Evolutionary conservation across 306 rosid genomes (phyloP), one percentile per base, ranked within the genome.

Genomic region (Purshia tridentata): DNA sequence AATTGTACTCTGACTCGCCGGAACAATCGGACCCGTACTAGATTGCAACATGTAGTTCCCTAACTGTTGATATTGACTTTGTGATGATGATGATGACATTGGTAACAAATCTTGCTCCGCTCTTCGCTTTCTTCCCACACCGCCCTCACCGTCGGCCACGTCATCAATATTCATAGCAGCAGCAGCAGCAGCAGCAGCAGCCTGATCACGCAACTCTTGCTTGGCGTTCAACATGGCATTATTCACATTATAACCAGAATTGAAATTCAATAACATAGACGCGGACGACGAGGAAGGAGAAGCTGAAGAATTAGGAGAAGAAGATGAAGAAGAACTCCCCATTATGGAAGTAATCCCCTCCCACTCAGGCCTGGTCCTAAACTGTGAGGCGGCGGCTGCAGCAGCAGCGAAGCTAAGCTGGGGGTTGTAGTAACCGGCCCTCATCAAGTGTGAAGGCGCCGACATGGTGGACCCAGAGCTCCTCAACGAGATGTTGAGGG

Each of bases 401-500:
- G 80, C 20, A 10, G 70, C 50, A 0, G 75, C 75, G 56, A 79
- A 80, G 65, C 67, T 79, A 12, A 1, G 35, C 35, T 80, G 69
- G 3, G 91, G 93, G 77, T 80, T 89, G 55, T 85, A 85, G 73
- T 84, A 85, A 73, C 68, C 82, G 49, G 86, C 82, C 6, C 90
- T 73, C 54, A 85, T 80, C 67, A 87, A 84, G 88, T 93, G 98
- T 0, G 96, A 89, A 42, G 98, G 96, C 8, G 98, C 97, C 9
- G 96, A 86, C 82, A 89, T 76, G 75, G 82, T 85, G 23, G 98
- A 93, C 0, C 96, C 97, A 4, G 98, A 91, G 88, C 97, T 93
- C 7, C 98, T 88, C n/a, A 93, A 88, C 2, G 98, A 93, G 83
- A 93, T 91, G 78, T 93, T 93, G 3, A 93, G 97, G 0, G 97